phyloP scores from a whole-genome alignment of 2,329 filamentous ascomycete genomes.

The Helotiales sp. region DNA sequence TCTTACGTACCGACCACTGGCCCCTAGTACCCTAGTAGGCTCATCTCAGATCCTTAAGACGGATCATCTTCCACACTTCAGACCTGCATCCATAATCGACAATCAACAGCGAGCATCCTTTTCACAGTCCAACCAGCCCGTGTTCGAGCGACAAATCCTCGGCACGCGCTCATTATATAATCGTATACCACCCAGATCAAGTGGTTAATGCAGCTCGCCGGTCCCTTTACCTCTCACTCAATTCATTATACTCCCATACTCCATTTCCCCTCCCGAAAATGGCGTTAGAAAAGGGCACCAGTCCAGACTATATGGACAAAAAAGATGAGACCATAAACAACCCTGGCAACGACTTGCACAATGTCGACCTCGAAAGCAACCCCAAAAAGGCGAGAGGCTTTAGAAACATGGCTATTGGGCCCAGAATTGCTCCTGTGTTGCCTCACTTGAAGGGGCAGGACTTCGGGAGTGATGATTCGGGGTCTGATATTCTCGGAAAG shows the following conservation, averaged over 20 bases:
- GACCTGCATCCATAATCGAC: not conserved
- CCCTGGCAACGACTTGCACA: not conserved
- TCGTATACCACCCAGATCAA: not conserved
- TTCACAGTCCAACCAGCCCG: not conserved
- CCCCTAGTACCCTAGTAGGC: not conserved
- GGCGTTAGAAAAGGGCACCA: constrained; percentile 28
- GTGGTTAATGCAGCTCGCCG: constrained; percentile 24
- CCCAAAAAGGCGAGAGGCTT: constrained; percentile 2
- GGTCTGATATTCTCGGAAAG: constrained; percentile 44
- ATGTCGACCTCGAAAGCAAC: constrained; percentile 15
- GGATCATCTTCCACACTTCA: not conserved
- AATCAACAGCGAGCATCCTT: not conserved
- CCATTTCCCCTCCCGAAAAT: constrained; percentile 35
- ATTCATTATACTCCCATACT: constrained; percentile 26
- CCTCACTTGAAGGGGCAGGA: constrained; percentile 32
- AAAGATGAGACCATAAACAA: constrained; percentile 9
- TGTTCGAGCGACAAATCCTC: constrained; percentile 14
- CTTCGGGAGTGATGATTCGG: constrained; percentile 25
- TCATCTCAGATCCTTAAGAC: not conserved
- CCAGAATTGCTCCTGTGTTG: constrained; percentile 33
- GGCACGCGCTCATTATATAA: constrained; percentile 6
- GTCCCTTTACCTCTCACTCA: constrained; percentile 12
- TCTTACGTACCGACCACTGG: not conserved
- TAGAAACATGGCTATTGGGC: constrained; percentile 22
- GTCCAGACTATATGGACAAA: constrained; percentile 6